Conservation (phyloP, 176 grass and related monocot genomes). For the Rhipidocladum racemiflorum region DNA sequence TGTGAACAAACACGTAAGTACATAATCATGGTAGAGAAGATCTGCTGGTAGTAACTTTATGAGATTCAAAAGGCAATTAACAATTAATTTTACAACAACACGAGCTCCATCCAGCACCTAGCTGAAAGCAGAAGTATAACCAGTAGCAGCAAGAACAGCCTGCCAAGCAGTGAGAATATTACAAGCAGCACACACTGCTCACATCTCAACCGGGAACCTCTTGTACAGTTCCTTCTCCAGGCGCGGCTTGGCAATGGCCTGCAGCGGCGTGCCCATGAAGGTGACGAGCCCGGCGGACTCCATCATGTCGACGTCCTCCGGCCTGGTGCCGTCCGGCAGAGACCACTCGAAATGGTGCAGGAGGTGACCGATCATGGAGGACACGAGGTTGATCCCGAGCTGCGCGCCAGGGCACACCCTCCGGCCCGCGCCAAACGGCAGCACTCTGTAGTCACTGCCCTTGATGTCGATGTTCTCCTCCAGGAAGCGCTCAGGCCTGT, state of each 20-base stretch:
- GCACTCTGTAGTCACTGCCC: slow-evolving; percentile 56
- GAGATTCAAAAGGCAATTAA: slow-evolving; percentile 26
- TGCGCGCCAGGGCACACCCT: slow-evolving; percentile 66
- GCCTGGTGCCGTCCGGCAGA: slow-evolving; percentile 42
- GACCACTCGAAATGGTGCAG: slow-evolving; percentile 73
- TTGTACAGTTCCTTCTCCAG: slow-evolving; percentile 50
- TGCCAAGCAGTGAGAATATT: not conserved
- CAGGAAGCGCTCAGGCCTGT: slow-evolving; percentile 59
- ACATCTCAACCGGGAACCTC: slow-evolving; percentile 52
- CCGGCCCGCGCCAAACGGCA: slow-evolving; percentile 61
- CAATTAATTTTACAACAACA: slow-evolving; percentile 34
- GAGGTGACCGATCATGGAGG: slow-evolving; percentile 62
- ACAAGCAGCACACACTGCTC: slow-evolving; percentile 1
- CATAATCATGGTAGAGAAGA: not conserved
- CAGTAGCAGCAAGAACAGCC: not conserved
- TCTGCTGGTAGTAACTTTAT: slow-evolving; percentile 1
- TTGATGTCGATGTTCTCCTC: slow-evolving; percentile 69
- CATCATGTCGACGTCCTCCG: slow-evolving; percentile 55
- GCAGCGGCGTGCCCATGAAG: slow-evolving; percentile 62
- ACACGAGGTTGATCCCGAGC: slow-evolving; percentile 63
- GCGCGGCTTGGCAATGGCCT: slow-evolving; percentile 46
- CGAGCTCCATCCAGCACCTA: slow-evolving; percentile 1
- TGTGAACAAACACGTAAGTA: not conserved
- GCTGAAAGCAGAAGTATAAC: slow-evolving; percentile 21
- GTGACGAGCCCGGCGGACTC: slow-evolving; percentile 61